These are phyloP conservation scores for Vanrija sp. DNA, from an alignment of 1,284 basidiomycete species.

Conservation along the genomic window DNA sequence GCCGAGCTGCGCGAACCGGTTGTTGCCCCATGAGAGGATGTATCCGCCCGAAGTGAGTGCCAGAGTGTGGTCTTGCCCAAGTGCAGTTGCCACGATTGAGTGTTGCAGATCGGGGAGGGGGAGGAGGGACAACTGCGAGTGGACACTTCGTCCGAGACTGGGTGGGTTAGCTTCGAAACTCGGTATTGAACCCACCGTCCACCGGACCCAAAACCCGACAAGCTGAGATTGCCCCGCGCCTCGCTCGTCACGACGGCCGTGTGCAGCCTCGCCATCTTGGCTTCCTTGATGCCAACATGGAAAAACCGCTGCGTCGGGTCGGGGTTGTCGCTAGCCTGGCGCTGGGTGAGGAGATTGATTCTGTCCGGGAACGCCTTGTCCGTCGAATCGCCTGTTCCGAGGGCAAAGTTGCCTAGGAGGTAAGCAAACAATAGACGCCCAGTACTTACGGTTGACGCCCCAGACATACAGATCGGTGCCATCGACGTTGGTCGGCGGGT, in stretches of 20 bases:
- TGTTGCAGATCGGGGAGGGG: conserved; percentile 61
- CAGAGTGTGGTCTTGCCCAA: conserved; percentile 92
- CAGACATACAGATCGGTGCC: conserved; percentile 75
- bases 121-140: conserved; percentile 70
- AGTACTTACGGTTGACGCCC: conserved; percentile 70
- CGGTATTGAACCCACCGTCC: conserved; percentile 56
- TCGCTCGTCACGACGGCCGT: conserved; percentile 76
- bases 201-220: conserved; percentile 82
- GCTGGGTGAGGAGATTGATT: conserved; percentile 54
- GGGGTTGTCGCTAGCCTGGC: conserved; percentile 49
- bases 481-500: conserved; percentile 46
- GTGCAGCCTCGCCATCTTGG: conserved; percentile 79
- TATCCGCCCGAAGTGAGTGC: conserved; percentile 75
- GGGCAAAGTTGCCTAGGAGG: conserved; percentile 62
- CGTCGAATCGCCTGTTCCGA: conserved; percentile 75
- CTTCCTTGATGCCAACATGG: conserved; percentile 61
- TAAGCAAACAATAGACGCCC: conserved; percentile 27
- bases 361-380: conserved; percentile 79
- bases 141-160: conserved; percentile 64
- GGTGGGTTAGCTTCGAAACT: background rate
- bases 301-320: conserved; percentile 42
- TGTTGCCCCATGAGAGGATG: conserved; percentile 85
- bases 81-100: conserved; percentile 62
- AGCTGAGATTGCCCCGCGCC: conserved; percentile 63
- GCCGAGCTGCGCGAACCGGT: conserved; percentile 81